A percentile compares a stretch with the other conserved stretches of the same genome.
Conservation (phyloP, 2,329 filamentous ascomycete species). For the Fusarium sp. region DNA sequence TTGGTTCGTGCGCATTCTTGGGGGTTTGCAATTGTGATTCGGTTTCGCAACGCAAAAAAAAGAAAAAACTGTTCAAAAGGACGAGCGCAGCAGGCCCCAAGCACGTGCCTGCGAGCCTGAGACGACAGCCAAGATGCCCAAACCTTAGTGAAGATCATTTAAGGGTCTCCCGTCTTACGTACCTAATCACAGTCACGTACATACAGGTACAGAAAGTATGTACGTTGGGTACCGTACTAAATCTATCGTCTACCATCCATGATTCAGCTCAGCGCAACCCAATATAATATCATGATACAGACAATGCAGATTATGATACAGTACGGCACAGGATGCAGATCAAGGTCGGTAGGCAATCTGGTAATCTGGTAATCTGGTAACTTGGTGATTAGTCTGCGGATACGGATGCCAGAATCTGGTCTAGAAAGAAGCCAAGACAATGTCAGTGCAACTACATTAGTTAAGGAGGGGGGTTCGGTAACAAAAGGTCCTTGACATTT, state of each 20-base stretch:
- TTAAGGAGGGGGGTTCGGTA: not conserved
- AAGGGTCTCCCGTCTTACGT: conserved; percentile 18
- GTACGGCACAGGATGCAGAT: too few species aligned
- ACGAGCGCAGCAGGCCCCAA: conserved; percentile 21
- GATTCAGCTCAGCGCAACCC: too few species aligned
- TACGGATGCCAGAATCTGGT: not conserved
- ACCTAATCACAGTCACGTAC: not conserved
- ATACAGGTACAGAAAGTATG: not conserved
- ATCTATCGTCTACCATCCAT: too few species aligned
- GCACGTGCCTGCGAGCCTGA: conserved; percentile 22
- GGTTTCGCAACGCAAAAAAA: conserved; percentile 8
- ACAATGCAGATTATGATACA: too few species aligned
- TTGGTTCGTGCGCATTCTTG: conserved; percentile 14
- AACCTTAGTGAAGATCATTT: conserved; percentile 30
- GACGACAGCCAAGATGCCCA: conserved; percentile 11
- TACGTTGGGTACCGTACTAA: too few species aligned
- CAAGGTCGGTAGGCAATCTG: too few species aligned
- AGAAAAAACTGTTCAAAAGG: not conserved
- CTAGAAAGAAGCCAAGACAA: not conserved
- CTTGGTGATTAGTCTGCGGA: too few species aligned
- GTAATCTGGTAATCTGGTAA: too few species aligned
- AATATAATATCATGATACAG: too few species aligned
- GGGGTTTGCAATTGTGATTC: conserved; percentile 2
- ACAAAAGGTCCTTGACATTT: conserved; percentile 18
- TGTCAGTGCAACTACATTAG: not conserved